Evolutionary conservation across 2,329 filamentous ascomycete species (phyloP).

Genomic region (Emericellopsis cladophorae): DNA sequence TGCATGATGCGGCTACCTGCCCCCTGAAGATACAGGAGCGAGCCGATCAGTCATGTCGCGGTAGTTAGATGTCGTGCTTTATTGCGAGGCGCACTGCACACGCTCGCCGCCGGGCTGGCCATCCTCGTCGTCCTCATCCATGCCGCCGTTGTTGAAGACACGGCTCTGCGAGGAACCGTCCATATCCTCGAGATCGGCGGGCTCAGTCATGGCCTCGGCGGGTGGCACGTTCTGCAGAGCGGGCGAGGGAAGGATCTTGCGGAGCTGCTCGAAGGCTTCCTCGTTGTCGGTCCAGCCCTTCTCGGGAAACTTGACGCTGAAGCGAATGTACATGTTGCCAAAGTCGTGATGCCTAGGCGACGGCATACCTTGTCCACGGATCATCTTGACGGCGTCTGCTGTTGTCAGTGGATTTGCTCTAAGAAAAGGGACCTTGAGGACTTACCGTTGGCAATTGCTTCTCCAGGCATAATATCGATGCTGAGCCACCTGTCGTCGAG

Average conservation of each 20-base stretch:
- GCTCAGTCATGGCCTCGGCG: constrained; percentile 79
- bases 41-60: too few species aligned
- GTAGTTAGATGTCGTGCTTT: constrained; percentile 20
- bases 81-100: constrained; percentile 81
- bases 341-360: constrained; percentile 88
- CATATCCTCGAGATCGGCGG: constrained; percentile 74
- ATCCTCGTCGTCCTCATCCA: constrained; percentile 68
- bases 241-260: constrained; percentile 69
- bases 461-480: constrained; percentile 83
- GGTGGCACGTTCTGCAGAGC: constrained; percentile 54
- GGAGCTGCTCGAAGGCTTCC: constrained; percentile 65
- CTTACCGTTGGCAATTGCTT: constrained; percentile 87
- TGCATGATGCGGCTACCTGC: too few species aligned
- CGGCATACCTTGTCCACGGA: constrained; percentile 96
- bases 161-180: constrained; percentile 54
- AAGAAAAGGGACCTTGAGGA: constrained; percentile 6
- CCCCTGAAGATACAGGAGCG: too few species aligned
- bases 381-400: constrained; percentile 81
- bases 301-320: constrained; percentile 93
- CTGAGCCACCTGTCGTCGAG: constrained; percentile 95
- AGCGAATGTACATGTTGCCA: constrained; percentile 95
- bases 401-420: neutral
- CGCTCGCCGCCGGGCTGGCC: constrained; percentile 64
- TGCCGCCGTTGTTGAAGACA: constrained; percentile 50
- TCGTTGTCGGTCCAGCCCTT: constrained; percentile 55